A percentile compares a stretch with the other conserved stretches of the same genome.
Conservation (phyloP, 2,329 filamentous ascomycete genomes). For the Botrytis fabae region DNA sequence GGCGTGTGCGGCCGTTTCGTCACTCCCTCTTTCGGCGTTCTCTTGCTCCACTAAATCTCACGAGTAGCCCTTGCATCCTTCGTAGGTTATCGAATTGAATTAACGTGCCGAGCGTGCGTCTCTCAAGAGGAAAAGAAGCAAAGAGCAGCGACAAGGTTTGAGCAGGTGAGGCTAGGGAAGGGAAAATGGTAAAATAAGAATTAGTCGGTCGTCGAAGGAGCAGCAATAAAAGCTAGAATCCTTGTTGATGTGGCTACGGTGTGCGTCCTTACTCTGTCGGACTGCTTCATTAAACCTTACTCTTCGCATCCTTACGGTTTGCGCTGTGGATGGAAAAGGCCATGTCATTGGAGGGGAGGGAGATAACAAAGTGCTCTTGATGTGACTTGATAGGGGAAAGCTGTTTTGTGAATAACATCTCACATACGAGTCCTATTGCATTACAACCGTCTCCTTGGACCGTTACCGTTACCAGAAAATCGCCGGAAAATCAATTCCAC, state of each 20-base stretch:
- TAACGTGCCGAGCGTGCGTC: constrained; percentile 10
- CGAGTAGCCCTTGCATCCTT: constrained; percentile 8
- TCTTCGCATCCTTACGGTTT: not conserved
- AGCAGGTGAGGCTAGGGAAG: not conserved
- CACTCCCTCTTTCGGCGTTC: constrained; percentile 15
- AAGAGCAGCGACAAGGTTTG: not conserved
- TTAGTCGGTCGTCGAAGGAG: not conserved
- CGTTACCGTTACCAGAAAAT: not conserved
- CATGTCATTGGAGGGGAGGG: not conserved
- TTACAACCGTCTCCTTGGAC: not conserved
- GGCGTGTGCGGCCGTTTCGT: constrained; percentile 22
- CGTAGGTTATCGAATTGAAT: not conserved
- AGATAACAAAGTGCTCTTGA: not conserved
- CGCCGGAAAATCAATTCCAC: not conserved
- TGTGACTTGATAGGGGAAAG: too few relatives aligned
- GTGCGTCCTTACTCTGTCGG: not conserved
- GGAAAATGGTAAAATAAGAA: not conserved
- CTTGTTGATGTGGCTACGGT: not conserved
- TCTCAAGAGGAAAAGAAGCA: not conserved
- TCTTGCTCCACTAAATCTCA: constrained; percentile 5
- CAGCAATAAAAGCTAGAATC: not conserved
- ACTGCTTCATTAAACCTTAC: not conserved
- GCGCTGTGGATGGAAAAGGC: not conserved
- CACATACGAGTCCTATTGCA: not conserved
- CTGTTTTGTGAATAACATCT: not conserved